These are phyloP conservation scores for Ceratocystis smalleyi DNA, from an alignment of 2,329 filamentous ascomycete species.

Conservation along the genomic window DNA sequence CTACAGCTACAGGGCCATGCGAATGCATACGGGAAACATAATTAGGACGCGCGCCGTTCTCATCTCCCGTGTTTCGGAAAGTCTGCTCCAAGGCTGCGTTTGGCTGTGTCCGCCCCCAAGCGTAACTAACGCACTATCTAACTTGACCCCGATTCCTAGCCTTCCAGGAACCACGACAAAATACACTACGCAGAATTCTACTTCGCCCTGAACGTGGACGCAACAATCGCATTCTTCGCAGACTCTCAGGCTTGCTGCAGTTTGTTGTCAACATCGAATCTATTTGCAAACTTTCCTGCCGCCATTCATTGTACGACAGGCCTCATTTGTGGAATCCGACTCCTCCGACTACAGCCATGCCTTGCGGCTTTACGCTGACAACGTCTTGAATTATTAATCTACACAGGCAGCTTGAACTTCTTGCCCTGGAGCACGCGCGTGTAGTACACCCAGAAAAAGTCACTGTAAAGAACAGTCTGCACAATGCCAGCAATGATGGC, in stretches of 20 bases:
- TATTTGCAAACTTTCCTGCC: background rate
- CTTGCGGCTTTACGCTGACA: background rate
- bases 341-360: background rate
- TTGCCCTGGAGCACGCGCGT: constrained; percentile 84
- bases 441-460: constrained; percentile 99
- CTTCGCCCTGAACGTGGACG: background rate
- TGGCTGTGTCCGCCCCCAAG: no score
- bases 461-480: constrained; percentile 90
- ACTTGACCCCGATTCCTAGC: background rate
- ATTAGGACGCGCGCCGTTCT: no score
- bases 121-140: background rate
- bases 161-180: background rate
- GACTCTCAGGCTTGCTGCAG: background rate
- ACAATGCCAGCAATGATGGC: constrained; percentile 77
- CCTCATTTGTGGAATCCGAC: background rate
- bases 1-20: no score
- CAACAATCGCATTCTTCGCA: background rate
- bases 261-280: background rate
- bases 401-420: constrained; percentile 76
- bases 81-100: no score
- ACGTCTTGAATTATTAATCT: constrained; percentile 22
- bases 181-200: background rate
- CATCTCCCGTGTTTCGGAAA: no score
- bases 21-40: no score
- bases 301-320: background rate